Evolutionary conservation across 2,329 filamentous ascomycete species (phyloP).

Genomic region (Curvularia verruculosa): DNA sequence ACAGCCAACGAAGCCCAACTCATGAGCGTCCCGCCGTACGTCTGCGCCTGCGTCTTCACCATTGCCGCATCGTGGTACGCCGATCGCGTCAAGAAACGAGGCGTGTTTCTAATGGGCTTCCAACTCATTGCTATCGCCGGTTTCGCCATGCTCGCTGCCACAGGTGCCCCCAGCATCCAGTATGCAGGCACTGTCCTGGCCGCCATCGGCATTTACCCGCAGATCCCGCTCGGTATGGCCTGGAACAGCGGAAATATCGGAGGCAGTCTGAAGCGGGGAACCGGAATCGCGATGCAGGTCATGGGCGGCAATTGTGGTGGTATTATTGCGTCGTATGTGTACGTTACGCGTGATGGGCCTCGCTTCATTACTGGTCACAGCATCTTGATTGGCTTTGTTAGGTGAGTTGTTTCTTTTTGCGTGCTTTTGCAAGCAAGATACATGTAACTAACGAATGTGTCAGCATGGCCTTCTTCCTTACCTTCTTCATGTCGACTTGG

Average conservation of each 20-base stretch:
- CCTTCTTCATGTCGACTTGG: constrained; percentile 63
- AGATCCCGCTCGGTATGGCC: constrained; percentile 62
- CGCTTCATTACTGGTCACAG: constrained; percentile 55
- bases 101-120: constrained; percentile 41
- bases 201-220: constrained; percentile 58
- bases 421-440: neutral
- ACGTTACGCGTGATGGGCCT: constrained; percentile 52
- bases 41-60: constrained; percentile 50
- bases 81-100: constrained; percentile 36
- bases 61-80: constrained; percentile 41
- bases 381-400: constrained; percentile 53
- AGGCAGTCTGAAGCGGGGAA: constrained; percentile 61
- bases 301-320: constrained; percentile 71
- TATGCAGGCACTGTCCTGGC: constrained; percentile 46
- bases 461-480: constrained; percentile 58
- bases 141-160: constrained; percentile 42
- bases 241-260: constrained; percentile 66
- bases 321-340: constrained; percentile 64
- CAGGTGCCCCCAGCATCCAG: constrained; percentile 34
- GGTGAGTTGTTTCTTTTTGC: constrained; percentile 33
- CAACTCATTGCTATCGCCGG: constrained; percentile 62
- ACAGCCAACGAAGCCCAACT: constrained; percentile 49
- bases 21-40: constrained; percentile 65
- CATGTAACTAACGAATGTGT: constrained; percentile 6
- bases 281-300: constrained; percentile 63